phyloP scores from a whole-genome alignment of 306 rosid genomes.

The Trichosanthes cucumerina region DNA sequence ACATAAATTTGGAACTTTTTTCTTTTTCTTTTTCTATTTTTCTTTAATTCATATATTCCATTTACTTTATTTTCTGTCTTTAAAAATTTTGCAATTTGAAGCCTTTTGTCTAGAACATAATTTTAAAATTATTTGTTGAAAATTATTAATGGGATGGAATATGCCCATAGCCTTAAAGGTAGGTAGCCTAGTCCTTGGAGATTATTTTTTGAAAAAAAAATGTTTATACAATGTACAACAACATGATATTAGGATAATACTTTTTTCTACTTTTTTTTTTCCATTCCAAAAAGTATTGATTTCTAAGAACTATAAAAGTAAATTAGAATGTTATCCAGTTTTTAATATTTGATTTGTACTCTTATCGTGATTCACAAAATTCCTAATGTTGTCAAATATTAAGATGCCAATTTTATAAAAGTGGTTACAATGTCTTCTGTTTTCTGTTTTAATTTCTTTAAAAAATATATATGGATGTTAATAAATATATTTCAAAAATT shows the following conservation, averaged over 20 bases:
- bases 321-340: background rate
- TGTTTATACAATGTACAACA: background rate
- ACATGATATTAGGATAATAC: background rate
- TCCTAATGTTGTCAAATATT: background rate
- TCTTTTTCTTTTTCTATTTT: background rate
- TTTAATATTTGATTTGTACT: background rate
- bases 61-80: conserved; percentile 20
- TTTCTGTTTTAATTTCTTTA: too few relatives aligned
- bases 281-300: background rate
- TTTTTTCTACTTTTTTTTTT: background rate
- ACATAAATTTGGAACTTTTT: background rate
- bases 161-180: background rate
- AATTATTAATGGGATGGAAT: background rate
- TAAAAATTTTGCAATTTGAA: conserved; percentile 4
- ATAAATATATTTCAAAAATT: too few relatives aligned
- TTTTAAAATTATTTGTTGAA: background rate
- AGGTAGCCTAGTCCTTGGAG: background rate
- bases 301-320: background rate
- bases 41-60: conserved; percentile 11
- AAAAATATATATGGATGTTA: too few relatives aligned
- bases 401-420: background rate
- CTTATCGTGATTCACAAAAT: background rate
- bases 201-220: background rate
- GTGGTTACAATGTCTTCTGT: background rate
- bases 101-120: background rate